Base-by-base conservation (phyloP, 1,139 yeast species). In the Blastobotrys ciferrii region DNA sequence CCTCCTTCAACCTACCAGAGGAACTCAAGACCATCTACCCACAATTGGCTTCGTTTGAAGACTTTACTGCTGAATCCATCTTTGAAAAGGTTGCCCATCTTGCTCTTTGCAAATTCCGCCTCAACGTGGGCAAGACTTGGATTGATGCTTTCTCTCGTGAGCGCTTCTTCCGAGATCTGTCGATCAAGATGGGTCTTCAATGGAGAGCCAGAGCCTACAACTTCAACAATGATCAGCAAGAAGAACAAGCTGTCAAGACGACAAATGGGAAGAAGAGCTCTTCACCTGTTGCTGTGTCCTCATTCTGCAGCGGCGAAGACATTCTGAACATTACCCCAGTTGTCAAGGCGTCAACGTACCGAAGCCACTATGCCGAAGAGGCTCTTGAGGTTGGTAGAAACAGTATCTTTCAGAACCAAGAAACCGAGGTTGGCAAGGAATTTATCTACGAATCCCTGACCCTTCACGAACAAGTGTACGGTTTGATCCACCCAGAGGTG, bases 111-210 rank as follows among this genome's bases (percentile, higher is more conserved):
- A 63, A 74, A 42, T 91, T 80, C 75, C 80, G 95, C 68, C 78
- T 73, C 63, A 59, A 64, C 0, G 72, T 88, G 45, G 72, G 81
- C 2, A 66, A 62, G 1, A 67, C 73, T 49, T 84, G 68, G 33
- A 32, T 63, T 3, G 56, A 63, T 6, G 37, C 35, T n/a, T 32
- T 52, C 32, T 43, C 48, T 40, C 28, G 42, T 23, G 44, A 52
- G 25, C 77, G 77, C 51, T 64, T 88, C 48, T 73, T 87, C 63
- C 80, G 92, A 70, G 88, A 84, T 55, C 74, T 89, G 53, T 82
- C 96, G 13, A 62, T 74, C 49, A 84, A 86, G 68, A 80, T 83
- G 58, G 98, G 98, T 69, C 79, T 92, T 51, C 98, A 92, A 71
- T 84, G 96, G 87, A 71, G 73, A 56, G 66, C 78, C n/a, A 74